These are phyloP conservation scores for Globisporangium perplexum DNA, from an alignment of 352 stramenopile species.

Conservation along the genomic window DNA sequence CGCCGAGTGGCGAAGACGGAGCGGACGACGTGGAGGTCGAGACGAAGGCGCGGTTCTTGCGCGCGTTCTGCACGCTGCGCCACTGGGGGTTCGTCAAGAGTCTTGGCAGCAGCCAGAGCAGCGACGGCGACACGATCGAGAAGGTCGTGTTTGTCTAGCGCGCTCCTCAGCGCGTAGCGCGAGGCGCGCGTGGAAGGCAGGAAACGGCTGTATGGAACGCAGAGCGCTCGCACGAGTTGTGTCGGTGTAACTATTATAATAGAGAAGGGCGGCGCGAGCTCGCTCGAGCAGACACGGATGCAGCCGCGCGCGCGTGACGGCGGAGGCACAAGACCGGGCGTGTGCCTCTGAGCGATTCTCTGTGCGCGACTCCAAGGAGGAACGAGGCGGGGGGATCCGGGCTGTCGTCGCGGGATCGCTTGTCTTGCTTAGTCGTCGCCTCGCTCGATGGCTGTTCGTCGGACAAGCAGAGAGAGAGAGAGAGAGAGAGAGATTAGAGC, in stretches of 20 bases:
- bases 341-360: neutral
- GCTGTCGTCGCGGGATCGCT: neutral
- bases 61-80: slow-evolving; percentile 57
- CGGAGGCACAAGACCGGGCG: neutral
- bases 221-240: too few species aligned
- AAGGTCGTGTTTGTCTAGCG: slow-evolving; percentile 79
- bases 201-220: neutral
- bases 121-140: slow-evolving; percentile 54
- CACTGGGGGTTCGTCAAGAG: slow-evolving; percentile 67
- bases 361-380: neutral
- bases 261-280: slow-evolving; percentile 4
- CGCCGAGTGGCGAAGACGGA: neutral
- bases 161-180: too few species aligned
- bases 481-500: neutral
- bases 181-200: neutral
- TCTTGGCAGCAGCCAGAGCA: slow-evolving; percentile 33
- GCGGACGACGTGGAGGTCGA: slow-evolving; percentile 18
- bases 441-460: slow-evolving; percentile 66
- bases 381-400: neutral
- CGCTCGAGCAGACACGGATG: slow-evolving; percentile 13
- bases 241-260: slow-evolving; percentile 28
- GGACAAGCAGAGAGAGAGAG: slow-evolving; percentile 1
- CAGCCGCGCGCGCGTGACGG: neutral
- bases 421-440: slow-evolving; percentile 47
- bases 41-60: slow-evolving; percentile 61